Conservation (phyloP, 1,284 basidiomycete genomes). For the Trichosporon ovoides region DNA sequence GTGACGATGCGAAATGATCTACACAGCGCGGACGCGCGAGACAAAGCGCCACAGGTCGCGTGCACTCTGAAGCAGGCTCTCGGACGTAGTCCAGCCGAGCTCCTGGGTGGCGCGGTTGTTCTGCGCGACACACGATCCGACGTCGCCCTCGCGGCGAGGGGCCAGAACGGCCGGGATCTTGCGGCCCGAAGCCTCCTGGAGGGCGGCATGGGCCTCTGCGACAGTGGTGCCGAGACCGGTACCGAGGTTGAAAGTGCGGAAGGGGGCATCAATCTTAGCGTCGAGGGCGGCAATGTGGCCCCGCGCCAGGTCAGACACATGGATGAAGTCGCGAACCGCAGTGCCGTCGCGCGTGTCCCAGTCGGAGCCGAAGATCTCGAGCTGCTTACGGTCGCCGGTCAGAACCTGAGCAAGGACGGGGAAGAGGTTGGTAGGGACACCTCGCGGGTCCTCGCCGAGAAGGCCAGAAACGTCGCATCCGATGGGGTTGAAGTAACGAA, state of each 20-base stretch:
- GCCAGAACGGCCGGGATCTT: constrained; percentile 6
- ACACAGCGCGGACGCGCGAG: constrained; percentile 3
- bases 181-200: constrained; percentile 6
- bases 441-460: constrained; percentile 25
- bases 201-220: constrained; percentile 8
- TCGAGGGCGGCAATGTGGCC: constrained; percentile 26
- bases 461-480: constrained; percentile 27
- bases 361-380: constrained; percentile 26
- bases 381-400: constrained; percentile 18
- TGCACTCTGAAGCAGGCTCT: constrained; percentile 8
- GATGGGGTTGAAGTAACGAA: constrained; percentile 30
- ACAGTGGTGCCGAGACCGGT: constrained; percentile 75
- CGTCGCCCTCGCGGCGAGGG: constrained; percentile 12
- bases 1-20: not conserved
- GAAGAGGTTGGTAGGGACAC: constrained; percentile 24
- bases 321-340: constrained; percentile 12
- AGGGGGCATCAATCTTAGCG: not conserved
- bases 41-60: constrained; percentile 13
- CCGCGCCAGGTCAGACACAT: constrained; percentile 22
- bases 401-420: constrained; percentile 27
- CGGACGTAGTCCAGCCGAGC: constrained; percentile 12
- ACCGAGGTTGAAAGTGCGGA: constrained; percentile 60
- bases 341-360: constrained; percentile 20
- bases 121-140: constrained; percentile 12
- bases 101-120: constrained; percentile 8